Conservation (phyloP, 2,329 filamentous ascomycete genomes). For the Aspergillus eucalypticola region DNA sequence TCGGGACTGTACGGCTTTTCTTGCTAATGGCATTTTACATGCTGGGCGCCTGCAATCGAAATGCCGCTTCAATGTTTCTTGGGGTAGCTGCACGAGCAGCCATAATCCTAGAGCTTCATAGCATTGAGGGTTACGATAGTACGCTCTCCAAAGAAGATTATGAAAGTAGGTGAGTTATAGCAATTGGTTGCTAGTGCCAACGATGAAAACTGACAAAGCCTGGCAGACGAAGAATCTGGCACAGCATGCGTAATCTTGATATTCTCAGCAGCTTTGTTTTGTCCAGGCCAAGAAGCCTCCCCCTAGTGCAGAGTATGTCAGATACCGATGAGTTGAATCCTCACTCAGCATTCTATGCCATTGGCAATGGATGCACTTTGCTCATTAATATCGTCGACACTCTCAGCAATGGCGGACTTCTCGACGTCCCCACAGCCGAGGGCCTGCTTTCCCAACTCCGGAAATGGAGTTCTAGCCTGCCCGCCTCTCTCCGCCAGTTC, state of each 20-base stretch:
- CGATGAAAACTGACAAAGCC: no score
- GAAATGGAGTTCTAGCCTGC: not conserved
- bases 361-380: not conserved
- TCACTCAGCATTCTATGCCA: not conserved
- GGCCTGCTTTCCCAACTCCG: not conserved
- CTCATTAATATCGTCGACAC: not conserved
- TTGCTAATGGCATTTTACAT: slow-evolving; percentile 12
- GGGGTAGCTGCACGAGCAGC: slow-evolving; percentile 7
- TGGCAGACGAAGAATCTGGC: not conserved
- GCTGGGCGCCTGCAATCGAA: slow-evolving; percentile 13
- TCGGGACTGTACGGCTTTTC: slow-evolving; percentile 3
- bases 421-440: not conserved
- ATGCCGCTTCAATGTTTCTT: slow-evolving; percentile 10
- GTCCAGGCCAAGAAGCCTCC: not conserved
- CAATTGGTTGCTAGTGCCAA: no score
- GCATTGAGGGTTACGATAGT: not conserved
- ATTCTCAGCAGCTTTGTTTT: not conserved
- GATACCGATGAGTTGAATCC: not conserved
- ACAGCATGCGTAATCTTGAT: not conserved
- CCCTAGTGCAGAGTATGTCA: not conserved
- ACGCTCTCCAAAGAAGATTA: no score
- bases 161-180: no score
- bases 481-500: not conserved
- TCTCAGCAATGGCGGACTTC: not conserved
- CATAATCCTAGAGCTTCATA: slow-evolving; percentile 4